phyloP scores from a whole-genome alignment of 106 monocot species.

The Hemerocallis citrina region DNA sequence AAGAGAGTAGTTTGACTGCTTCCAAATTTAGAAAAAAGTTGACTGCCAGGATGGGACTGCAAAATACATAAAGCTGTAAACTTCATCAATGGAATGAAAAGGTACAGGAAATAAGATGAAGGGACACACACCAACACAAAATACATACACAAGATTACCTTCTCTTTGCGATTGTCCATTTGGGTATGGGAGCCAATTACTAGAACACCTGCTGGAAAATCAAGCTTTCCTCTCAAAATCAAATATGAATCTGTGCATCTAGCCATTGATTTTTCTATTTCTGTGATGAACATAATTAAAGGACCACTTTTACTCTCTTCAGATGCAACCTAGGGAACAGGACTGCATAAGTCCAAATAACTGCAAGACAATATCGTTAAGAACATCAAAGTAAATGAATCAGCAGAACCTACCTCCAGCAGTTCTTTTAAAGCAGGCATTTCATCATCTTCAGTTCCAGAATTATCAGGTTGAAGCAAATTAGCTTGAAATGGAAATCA shows the following conservation, averaged over 20 bases:
- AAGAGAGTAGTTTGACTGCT: slow-evolving; percentile 84
- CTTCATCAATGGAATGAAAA: not conserved
- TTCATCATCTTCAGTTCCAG: slow-evolving; percentile 54
- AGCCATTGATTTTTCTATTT: slow-evolving; percentile 77
- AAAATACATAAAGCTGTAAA: not conserved
- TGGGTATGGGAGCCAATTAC: slow-evolving; percentile 87
- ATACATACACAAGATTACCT: slow-evolving; percentile 20
- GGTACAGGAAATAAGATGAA: not conserved
- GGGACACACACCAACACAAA: not conserved
- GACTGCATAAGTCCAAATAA: not conserved
- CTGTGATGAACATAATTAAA: slow-evolving; percentile 74
- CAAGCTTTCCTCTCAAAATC: slow-evolving; percentile 62
- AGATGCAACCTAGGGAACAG: slow-evolving; percentile 46
- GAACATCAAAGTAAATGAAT: not conserved
- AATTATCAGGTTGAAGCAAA: slow-evolving; percentile 38
- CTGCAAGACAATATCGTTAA: not conserved
- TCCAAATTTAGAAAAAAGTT: slow-evolving; percentile 90
- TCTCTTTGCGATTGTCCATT: slow-evolving; percentile 85
- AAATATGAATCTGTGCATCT: slow-evolving; percentile 58
- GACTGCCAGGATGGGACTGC: slow-evolving; percentile 64
- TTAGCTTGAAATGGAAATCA: slow-evolving; percentile 29
- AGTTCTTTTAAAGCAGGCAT: slow-evolving; percentile 53
- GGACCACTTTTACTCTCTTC: slow-evolving; percentile 83
- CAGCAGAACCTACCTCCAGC: slow-evolving; percentile 28
- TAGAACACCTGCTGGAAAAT: slow-evolving; percentile 66